Evolutionary conservation across 768 basidiomycete genomes (phyloP).

Genomic region (Thelephora ganbajun): DNA sequence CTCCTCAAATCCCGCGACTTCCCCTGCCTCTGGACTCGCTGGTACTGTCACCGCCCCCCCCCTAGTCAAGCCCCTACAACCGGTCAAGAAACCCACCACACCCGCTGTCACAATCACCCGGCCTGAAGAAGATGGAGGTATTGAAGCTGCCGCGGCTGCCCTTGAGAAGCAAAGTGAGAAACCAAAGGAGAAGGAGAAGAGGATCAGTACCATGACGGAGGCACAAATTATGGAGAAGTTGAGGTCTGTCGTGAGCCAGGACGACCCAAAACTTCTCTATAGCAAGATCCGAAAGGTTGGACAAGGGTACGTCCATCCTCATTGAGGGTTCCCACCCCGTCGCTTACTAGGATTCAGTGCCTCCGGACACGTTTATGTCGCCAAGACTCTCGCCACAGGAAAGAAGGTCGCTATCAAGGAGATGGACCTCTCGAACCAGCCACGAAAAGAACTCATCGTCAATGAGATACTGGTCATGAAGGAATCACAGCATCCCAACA

Average conservation of each 20-base stretch:
- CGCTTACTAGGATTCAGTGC: constrained; percentile 39
- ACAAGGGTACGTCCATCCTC: constrained; percentile 61
- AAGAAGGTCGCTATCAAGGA: constrained; percentile 96
- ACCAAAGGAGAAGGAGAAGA: constrained; percentile 60
- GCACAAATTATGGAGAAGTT: constrained; percentile 98
- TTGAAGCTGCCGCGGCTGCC: constrained; percentile 59
- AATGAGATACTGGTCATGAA: constrained; percentile 99
- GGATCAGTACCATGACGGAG: constrained; percentile 94
- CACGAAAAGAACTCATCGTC: constrained; percentile 93
- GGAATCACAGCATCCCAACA: constrained; percentile 93
- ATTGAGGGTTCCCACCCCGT: not conserved
- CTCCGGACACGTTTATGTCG: constrained; percentile 95
- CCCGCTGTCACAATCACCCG: constrained; percentile 37
- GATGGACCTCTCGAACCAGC: constrained; percentile 93
- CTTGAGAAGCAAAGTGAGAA: constrained; percentile 37
- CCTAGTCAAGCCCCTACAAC: constrained; percentile 63
- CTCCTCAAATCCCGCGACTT: constrained; percentile 26
- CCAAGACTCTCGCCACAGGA: constrained; percentile 72
- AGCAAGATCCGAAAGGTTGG: constrained; percentile 98
- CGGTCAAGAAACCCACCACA: constrained; percentile 39
- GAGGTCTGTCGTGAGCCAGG: constrained; percentile 69
- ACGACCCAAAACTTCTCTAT: constrained; percentile 83
- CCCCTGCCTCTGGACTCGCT: constrained; percentile 31
- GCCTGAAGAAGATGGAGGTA: constrained; percentile 32
- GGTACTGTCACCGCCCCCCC: constrained; percentile 41